Evolutionary conservation across 805 yeast genomes (phyloP).

Genomic region (Osmozyma mogii): DNA sequence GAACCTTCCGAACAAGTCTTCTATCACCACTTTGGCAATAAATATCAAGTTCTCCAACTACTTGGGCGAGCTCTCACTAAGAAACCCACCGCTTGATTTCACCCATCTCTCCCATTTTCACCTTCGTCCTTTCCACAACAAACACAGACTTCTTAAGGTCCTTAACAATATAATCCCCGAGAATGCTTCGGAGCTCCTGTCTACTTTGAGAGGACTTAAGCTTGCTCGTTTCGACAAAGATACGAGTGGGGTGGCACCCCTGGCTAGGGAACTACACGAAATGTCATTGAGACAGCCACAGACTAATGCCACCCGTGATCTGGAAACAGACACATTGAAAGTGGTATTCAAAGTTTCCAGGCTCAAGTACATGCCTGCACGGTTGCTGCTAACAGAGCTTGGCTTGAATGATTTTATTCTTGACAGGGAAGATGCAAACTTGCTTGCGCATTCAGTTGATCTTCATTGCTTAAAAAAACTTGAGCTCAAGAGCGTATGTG

Average conservation of each 20-base stretch:
- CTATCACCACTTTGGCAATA: conserved; percentile 19
- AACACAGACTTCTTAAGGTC: conserved; percentile 17
- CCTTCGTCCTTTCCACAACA: conserved; percentile 27
- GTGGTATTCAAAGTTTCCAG: too few relatives aligned
- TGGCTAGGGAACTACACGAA: conserved; percentile 11
- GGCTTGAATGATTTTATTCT: too few relatives aligned
- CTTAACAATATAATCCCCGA: conserved; percentile 10
- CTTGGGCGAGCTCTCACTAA: conserved; percentile 10
- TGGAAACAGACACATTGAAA: too few relatives aligned
- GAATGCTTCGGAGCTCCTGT: conserved; percentile 3
- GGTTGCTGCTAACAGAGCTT: too few relatives aligned
- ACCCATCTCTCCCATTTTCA: conserved; percentile 24
- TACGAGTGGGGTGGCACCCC: conserved; percentile 8
- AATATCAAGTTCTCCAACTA: conserved; percentile 22
- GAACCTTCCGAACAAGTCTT: conserved; percentile 21
- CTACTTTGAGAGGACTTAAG: conserved; percentile 12
- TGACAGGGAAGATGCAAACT: too few relatives aligned
- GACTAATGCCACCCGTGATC: too few relatives aligned
- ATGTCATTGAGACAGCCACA: too few relatives aligned
- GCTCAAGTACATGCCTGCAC: too few relatives aligned
- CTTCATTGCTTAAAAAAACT: too few relatives aligned
- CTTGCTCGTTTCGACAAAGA: conserved; percentile 16
- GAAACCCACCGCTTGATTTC: conserved; percentile 11
- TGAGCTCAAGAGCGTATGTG: too few relatives aligned
- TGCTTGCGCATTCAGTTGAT: too few relatives aligned